Base-by-base conservation (phyloP, 805 yeast species). In the Jamesozyma rosinii region DNA sequence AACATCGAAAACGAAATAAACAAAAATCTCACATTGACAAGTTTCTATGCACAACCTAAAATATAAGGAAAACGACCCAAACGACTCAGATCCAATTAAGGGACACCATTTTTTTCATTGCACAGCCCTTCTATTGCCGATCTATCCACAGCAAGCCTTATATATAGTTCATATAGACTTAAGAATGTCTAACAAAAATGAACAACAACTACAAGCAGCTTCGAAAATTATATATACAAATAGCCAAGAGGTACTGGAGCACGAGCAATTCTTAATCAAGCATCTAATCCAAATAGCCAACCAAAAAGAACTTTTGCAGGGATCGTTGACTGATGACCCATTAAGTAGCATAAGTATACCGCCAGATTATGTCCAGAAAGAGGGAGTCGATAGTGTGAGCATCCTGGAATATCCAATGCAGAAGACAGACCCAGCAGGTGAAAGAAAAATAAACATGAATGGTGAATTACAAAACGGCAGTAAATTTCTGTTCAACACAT, bases 371-470 rank as follows among this genome's bases (percentile, higher is more conserved):
- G 45, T 47, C 11, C 51, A 50, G 19, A 48, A 40, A 17, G 38
- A 41, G 4, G n/a, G 42, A 27, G 42, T 10, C 4, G 36, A 35
- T 21, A 46, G 43, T 39, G 40, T 33, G 26, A 34, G 33, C 5
- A 19, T 35, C 5, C 10, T 45, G 15, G 52, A 50, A 10, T 57
- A 52, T 33, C 46, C 44, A 3, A 46, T 54, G 49, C 38, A 39
- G n/a, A 44, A 44, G 18, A 51, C 42, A n/a, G 77, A 74, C 46
- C 55, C 60, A n/a, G 52, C 52, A 18, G 79, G 79, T 18, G 79
- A 75, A 42, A 44, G 52, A 20, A 74, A 75, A 44, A 57, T 75
- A 3, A 57, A 67, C 6, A 49, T 49, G 10, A 59, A 61, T 41
- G 78, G 78, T 0, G 49, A 51, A 35, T 47, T 71, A 11, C 15